A percentile compares a stretch with the other conserved stretches of the same genome.
Conservation (phyloP, 2,329 filamentous ascomycete species). For the Diaporthe aspalathi region DNA sequence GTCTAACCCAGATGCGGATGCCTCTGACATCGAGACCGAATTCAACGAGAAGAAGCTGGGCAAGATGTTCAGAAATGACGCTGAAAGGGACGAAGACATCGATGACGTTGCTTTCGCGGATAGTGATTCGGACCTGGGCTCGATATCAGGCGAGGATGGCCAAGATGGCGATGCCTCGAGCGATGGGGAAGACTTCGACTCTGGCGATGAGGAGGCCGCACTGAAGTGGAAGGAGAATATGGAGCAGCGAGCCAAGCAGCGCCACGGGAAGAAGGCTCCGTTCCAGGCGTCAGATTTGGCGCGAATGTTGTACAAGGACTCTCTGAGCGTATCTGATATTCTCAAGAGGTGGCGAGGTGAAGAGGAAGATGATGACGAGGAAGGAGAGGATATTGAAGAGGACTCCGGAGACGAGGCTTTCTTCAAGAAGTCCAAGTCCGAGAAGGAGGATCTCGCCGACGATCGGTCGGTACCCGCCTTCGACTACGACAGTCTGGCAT, state of each 20-base stretch:
- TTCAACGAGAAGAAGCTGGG: slow-evolving; percentile 71
- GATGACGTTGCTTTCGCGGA: slow-evolving; percentile 92
- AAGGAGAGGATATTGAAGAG: slow-evolving; percentile 67
- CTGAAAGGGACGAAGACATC: slow-evolving; percentile 63
- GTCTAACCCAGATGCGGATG: slow-evolving; percentile 65
- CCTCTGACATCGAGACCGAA: slow-evolving; percentile 66
- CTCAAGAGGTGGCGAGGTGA: slow-evolving; percentile 84
- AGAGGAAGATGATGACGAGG: slow-evolving; percentile 60
- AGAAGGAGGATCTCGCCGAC: slow-evolving; percentile 78
- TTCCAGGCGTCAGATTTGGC: slow-evolving; percentile 87
- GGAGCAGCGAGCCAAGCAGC: slow-evolving; percentile 75
- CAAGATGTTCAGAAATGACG: slow-evolving; percentile 67
- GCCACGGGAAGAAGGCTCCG: slow-evolving; percentile 76
- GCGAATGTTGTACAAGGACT: slow-evolving; percentile 88
- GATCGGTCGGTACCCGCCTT: slow-evolving; percentile 83
- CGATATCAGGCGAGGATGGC: slow-evolving; percentile 70
- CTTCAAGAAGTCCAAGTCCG: slow-evolving; percentile 72
- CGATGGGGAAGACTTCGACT: slow-evolving; percentile 62
- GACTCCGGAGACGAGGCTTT: slow-evolving; percentile 69
- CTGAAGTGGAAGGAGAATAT: slow-evolving; percentile 92
- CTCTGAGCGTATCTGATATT: slow-evolving; percentile 79
- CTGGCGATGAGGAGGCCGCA: slow-evolving; percentile 77
- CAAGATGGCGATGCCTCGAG: slow-evolving; percentile 60
- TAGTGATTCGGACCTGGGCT: slow-evolving; percentile 95
- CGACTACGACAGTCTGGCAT: slow-evolving; percentile 82